These are phyloP conservation scores for Boletellus ananas DNA, from an alignment of 768 basidiomycete species.

Conservation along the genomic window DNA sequence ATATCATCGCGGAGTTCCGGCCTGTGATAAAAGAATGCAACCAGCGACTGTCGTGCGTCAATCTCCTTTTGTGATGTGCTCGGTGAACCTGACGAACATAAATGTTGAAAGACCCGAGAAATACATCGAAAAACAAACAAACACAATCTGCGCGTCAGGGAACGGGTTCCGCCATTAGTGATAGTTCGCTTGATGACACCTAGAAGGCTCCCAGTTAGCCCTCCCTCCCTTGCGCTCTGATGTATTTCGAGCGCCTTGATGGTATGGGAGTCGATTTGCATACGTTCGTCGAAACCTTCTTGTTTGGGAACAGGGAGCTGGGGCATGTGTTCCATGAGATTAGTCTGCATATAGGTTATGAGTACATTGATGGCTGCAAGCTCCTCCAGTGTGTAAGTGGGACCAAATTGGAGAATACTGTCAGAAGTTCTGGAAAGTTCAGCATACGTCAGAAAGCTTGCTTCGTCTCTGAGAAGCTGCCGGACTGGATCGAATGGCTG, in stretches of 20 bases:
- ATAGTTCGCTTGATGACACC: constrained; percentile 73
- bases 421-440: constrained; percentile 3
- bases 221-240: constrained; percentile 70
- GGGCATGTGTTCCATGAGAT: constrained; percentile 80
- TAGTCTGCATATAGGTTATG: constrained; percentile 58
- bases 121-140: constrained; percentile 23
- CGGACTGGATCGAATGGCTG: constrained; percentile 45
- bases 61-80: constrained; percentile 75
- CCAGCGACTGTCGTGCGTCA: constrained; percentile 68
- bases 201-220: constrained; percentile 67
- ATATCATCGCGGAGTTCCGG: constrained; percentile 67
- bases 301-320: constrained; percentile 50
- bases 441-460: constrained; percentile 51
- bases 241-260: constrained; percentile 86
- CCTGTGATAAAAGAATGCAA: constrained; percentile 61
- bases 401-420: neutral
- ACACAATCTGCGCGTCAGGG: constrained; percentile 79
- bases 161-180: constrained; percentile 72
- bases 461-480: constrained; percentile 50
- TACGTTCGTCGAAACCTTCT: constrained; percentile 54
- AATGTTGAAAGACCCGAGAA: constrained; percentile 10
- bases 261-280: constrained; percentile 89
- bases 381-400: constrained; percentile 38
- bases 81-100: constrained; percentile 61
- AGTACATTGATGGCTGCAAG: constrained; percentile 56